Base-by-base conservation (phyloP, 1,139 yeast species). In the Pichia sp. region DNA sequence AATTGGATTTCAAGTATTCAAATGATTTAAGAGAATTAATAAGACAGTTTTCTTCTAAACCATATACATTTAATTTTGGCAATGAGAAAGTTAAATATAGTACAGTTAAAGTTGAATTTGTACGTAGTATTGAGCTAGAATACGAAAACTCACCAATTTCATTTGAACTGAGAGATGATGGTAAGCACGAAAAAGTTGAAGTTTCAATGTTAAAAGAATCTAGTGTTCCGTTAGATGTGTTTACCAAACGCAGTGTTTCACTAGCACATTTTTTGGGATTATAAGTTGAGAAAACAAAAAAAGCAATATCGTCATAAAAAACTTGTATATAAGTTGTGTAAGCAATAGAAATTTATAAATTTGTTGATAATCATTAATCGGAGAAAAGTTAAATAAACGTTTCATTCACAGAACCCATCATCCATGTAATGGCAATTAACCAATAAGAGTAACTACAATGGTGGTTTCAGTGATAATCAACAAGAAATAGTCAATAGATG, bases 91-190 rank as follows among this genome's bases (percentile, higher is more conserved):
- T 52, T 8, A 56, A 53, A 33, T 57, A 57, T 34, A 38, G 44
- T 30, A 54, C 57, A 3, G 34, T 49, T 10, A 41, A 31, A 13
- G 59, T 54, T 42, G 57, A 52, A 28, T 39, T 68, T 59, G 68
- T 77, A 48, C 67, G 74, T 42, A 73, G 73, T 46, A 62, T 79
- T 51, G 76, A 73, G 51, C 68, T 77, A 50, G 63, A 63, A 29
- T 74, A 63, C 51, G 56, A 65, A 3, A 60, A 60, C 1, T 49
- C 54, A 16, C 63, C 62, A n/a, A 54, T 65, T 9, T 53, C 62
- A 6, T 61, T 60, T 46, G 63, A 63, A 34, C 52, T 63, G 18
- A 56, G 56, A 19, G 56, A 62, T 5, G 57, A 62, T 50, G 64
- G 62, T 2, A 57, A 58, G 11, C 47, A 53, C 18, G 63, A 63